These are phyloP conservation scores for Ganoderma lingzhi DNA, from an alignment of 1,284 basidiomycete genomes.

Conservation along the genomic window DNA sequence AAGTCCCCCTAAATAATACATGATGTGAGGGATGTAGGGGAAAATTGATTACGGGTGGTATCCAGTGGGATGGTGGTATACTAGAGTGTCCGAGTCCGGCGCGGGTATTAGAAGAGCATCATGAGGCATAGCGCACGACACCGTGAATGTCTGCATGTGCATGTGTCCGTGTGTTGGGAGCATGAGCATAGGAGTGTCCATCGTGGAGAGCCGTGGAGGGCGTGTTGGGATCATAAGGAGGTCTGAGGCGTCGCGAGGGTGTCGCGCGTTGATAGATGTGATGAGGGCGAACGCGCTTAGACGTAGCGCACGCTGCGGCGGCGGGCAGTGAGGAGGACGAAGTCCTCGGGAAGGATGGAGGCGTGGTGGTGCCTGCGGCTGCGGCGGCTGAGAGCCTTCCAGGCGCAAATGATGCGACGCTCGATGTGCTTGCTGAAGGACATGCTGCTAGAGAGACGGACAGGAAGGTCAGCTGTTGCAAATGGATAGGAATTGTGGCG, in stretches of 20 bases:
- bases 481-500: neutral
- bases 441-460: constrained; percentile 36
- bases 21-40: neutral
- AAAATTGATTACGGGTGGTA: neutral
- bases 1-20: neutral
- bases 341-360: constrained; percentile 64
- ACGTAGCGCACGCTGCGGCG: constrained; percentile 53
- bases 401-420: constrained; percentile 63
- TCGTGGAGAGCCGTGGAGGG: neutral
- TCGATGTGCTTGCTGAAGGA: constrained; percentile 60
- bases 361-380: constrained; percentile 59
- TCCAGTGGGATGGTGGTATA: neutral
- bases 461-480: neutral
- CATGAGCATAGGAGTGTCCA: neutral
- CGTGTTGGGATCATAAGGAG: neutral
- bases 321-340: constrained; percentile 64
- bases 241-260: neutral
- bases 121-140: neutral
- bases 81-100: neutral
- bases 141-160: neutral
- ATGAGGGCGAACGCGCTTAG: constrained; percentile 9
- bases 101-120: neutral
- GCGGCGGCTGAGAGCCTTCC: constrained; percentile 66
- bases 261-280: neutral
- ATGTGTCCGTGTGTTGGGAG: neutral